These are phyloP conservation scores for Penicillium sumatraense DNA, from an alignment of 2,329 filamentous ascomycete species.

Conservation along the genomic window DNA sequence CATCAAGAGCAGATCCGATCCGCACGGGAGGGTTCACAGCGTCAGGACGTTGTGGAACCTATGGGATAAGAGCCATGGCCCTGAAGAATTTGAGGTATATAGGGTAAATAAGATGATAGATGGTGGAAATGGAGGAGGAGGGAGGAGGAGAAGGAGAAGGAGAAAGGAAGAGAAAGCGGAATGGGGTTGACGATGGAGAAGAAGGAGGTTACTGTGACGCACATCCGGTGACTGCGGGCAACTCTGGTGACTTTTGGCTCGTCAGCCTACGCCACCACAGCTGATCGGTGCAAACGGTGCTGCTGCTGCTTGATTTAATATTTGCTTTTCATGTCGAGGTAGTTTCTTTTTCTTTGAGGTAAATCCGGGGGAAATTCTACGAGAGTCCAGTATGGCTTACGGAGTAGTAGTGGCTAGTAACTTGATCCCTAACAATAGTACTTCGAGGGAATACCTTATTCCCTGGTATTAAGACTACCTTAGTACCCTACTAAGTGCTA, in stretches of 20 bases:
- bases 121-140: conserved; percentile 12
- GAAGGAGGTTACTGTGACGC: conserved; percentile 45
- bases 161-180: conserved; percentile 24
- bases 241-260: conserved; percentile 8
- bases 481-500: too few species aligned
- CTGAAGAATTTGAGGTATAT: not conserved
- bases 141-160: conserved; percentile 23
- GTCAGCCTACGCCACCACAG: not conserved
- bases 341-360: not conserved
- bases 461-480: too few species aligned
- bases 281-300: not conserved
- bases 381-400: not conserved
- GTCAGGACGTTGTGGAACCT: conserved; percentile 32
- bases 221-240: conserved; percentile 48
- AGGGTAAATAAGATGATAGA: not conserved
- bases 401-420: too few species aligned
- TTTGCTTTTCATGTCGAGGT: not conserved
- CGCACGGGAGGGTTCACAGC: conserved; percentile 29
- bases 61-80: conserved; percentile 29
- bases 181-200: too few species aligned
- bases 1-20: conserved; percentile 33
- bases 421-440: too few species aligned
- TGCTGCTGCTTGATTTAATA: too few species aligned
- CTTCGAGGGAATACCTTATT: too few species aligned
- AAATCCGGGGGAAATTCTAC: not conserved